Conservation (phyloP, 129 eudicot species). For the Centrapalus pauciflorus region DNA sequence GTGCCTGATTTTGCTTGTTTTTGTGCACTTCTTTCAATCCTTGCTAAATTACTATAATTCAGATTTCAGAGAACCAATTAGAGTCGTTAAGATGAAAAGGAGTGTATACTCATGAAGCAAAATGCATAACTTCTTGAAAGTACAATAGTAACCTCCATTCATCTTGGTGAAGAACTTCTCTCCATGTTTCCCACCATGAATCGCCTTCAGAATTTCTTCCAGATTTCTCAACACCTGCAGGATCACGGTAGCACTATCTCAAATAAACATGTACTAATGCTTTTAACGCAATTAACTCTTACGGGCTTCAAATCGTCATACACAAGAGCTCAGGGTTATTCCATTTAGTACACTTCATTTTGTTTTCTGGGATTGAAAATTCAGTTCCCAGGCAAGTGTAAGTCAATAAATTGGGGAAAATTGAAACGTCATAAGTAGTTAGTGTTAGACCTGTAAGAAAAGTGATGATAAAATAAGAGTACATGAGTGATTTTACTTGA, state of each 20-base stretch:
- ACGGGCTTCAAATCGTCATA: no score
- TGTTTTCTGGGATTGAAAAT: no score
- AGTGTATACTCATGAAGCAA: background rate
- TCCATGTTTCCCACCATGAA: constrained; percentile 99
- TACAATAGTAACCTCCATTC: constrained; percentile 74
- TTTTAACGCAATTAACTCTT: background rate
- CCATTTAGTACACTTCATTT: no score
- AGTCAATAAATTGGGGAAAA: background rate
- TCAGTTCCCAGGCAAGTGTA: background rate
- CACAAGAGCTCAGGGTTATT: no score
- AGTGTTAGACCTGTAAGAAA: no score
- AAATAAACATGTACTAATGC: no score
- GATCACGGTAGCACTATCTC: background rate
- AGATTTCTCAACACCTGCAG: constrained; percentile 85
- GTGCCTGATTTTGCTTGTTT: constrained; percentile 93
- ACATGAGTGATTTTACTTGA: background rate
- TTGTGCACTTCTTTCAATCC: constrained; percentile 95
- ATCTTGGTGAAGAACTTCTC: constrained; percentile 96
- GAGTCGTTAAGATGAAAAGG: background rate
- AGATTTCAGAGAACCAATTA: constrained; percentile 4
- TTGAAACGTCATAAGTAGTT: no score
- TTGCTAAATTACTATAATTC: constrained; percentile 73
- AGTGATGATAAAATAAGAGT: background rate
- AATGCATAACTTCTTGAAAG: background rate
- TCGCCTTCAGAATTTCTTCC: constrained; percentile 92